phyloP scores from a whole-genome alignment of 768 basidiomycete genomes.

The Kwoniella sp. region DNA sequence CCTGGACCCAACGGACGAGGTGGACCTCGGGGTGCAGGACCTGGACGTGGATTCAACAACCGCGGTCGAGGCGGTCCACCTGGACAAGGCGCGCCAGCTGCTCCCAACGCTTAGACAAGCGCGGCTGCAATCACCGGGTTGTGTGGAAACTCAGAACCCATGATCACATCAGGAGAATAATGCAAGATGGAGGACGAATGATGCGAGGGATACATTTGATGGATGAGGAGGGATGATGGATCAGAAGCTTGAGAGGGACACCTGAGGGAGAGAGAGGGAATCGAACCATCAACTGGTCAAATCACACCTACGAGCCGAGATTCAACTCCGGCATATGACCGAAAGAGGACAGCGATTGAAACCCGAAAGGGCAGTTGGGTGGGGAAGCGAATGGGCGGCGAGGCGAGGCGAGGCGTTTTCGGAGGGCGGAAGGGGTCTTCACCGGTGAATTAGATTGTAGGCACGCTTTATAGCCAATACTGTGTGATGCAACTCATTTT shows the following conservation, averaged over 20 bases:
- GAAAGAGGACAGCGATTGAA: background rate
- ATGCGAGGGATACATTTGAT: background rate
- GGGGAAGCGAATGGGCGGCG: background rate
- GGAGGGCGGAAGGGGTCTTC: background rate
- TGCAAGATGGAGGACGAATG: background rate
- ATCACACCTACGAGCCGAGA: background rate
- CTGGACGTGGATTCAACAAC: conserved; percentile 16
- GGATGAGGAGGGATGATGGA: background rate
- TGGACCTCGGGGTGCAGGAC: conserved; percentile 26
- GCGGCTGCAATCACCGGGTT: background rate
- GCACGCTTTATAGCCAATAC: background rate
- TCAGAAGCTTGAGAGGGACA: background rate
- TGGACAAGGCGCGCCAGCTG: conserved; percentile 18
- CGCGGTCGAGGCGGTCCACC: conserved; percentile 13
- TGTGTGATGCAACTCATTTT: background rate
- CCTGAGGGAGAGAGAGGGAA: background rate
- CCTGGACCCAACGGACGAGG: conserved; percentile 28
- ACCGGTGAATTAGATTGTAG: background rate
- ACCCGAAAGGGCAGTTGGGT: background rate
- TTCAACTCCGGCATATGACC: conserved; percentile 1
- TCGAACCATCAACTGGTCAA: conserved; percentile 7
- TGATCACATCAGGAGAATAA: background rate
- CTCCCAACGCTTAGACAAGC: conserved; percentile 7
- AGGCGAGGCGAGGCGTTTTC: background rate
- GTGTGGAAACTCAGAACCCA: background rate